These are phyloP conservation scores for Pseudognaphalium luteoalbum DNA, from an alignment of 129 eudicot species.

Conservation along the genomic window DNA sequence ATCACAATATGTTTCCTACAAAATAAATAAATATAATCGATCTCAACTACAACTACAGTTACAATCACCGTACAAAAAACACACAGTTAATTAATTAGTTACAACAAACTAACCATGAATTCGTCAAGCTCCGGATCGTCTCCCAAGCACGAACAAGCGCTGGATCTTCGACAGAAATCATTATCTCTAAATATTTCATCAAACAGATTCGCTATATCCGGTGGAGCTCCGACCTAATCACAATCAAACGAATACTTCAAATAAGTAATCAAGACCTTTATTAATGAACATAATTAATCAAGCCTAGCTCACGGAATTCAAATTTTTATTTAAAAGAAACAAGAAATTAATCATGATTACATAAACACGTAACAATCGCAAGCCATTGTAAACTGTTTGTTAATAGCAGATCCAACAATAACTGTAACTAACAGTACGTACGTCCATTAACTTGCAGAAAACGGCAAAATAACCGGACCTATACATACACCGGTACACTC, in stretches of 20 bases:
- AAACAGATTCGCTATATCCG: conserved; percentile 43
- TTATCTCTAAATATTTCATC: conserved; percentile 47
- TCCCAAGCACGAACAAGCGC: conserved; percentile 35
- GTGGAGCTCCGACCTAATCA: conserved; percentile 55
- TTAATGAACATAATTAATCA: not conserved
- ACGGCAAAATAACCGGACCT: not conserved
- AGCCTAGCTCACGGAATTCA: not conserved
- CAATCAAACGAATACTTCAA: not conserved
- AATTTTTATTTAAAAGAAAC: too few species aligned
- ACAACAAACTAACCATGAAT: conserved; percentile 40
- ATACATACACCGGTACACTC: not conserved
- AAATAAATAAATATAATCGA: not conserved
- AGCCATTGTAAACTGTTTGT: not conserved
- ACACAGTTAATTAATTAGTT: not conserved
- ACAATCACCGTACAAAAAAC: not conserved
- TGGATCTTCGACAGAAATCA: conserved; percentile 30
- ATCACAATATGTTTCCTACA: conserved; percentile 56
- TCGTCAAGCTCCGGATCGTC: conserved; percentile 69
- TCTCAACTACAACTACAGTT: too few species aligned
- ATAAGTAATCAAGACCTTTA: not conserved
- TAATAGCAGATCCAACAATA: conserved; percentile 37
- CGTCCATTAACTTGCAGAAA: not conserved
- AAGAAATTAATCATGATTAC: not conserved
- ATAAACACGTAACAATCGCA: conserved; percentile 11
- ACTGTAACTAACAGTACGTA: conserved; percentile 16